A percentile compares a stretch with the other conserved stretches of the same genome.
Evolutionary conservation across 2,329 filamentous ascomycete species (phyloP).

Genomic region (Aspergillus transmontanensis): DNA sequence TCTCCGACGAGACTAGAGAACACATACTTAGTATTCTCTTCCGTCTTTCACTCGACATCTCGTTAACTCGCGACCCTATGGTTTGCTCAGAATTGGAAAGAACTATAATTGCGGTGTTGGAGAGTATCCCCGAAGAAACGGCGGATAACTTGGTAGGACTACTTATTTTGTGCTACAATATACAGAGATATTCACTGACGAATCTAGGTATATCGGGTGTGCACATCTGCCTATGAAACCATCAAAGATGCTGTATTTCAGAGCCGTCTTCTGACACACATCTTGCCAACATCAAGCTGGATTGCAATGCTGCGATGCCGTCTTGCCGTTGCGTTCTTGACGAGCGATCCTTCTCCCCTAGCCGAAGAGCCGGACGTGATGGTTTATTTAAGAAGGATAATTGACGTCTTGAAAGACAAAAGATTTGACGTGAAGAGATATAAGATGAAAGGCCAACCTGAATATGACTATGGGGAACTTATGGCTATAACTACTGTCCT

Average conservation of each 20-base stretch:
- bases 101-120: conserved; percentile 34
- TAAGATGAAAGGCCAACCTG: conserved; percentile 22
- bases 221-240: conserved; percentile 31
- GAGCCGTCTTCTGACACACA: conserved; percentile 43
- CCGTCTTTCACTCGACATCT: conserved; percentile 40
- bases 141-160: conserved; percentile 26
- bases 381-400: conserved; percentile 35
- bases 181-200: conserved; percentile 10
- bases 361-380: conserved; percentile 29
- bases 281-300: conserved; percentile 39
- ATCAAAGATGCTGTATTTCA: conserved; percentile 43
- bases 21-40: conserved; percentile 36
- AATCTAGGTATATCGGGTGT: conserved; percentile 33
- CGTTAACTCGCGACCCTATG: conserved; percentile 30
- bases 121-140: conserved; percentile 24
- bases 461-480: conserved; percentile 67
- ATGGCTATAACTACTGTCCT: conserved; percentile 68
- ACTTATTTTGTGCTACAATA: background rate
- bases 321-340: conserved; percentile 41
- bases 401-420: conserved; percentile 28
- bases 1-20: conserved; percentile 35
- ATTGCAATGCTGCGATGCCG: conserved; percentile 44
- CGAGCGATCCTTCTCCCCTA: conserved; percentile 29
- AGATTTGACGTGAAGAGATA: conserved; percentile 36
- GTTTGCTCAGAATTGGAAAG: conserved; percentile 37